Evolutionary conservation across 2,329 filamentous ascomycete species (phyloP).

Genomic region (Pseudogymnoascus sp.): DNA sequence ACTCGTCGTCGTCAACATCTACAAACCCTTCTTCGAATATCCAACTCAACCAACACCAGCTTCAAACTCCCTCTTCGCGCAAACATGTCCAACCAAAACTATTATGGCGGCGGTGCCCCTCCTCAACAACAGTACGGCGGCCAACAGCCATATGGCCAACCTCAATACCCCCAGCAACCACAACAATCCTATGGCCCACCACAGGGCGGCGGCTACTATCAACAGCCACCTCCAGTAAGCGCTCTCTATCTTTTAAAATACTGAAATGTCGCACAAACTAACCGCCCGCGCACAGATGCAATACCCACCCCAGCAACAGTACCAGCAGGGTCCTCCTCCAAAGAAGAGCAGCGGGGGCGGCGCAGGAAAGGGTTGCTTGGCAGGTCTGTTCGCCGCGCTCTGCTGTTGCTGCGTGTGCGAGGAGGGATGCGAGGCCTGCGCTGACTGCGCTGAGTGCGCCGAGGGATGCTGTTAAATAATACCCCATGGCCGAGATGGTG

Average conservation of each 20-base stretch:
- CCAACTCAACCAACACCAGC: not conserved
- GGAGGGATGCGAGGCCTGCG: conserved; percentile 45
- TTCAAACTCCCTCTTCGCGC: too few species aligned
- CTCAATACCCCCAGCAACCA: conserved; percentile 18
- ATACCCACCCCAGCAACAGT: conserved; percentile 38
- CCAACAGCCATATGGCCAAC: conserved; percentile 16
- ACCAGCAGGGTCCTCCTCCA: conserved; percentile 39
- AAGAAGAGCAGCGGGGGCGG: conserved; percentile 31
- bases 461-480: conserved; percentile 25
- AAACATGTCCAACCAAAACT: conserved; percentile 24
- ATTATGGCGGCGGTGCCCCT: conserved; percentile 35
- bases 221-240: conserved; percentile 16
- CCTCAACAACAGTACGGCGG: conserved; percentile 26
- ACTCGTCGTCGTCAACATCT: not conserved
- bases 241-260: not conserved
- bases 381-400: conserved; percentile 40
- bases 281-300: conserved; percentile 34
- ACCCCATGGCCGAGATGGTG: not conserved
- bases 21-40: not conserved
- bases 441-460: conserved; percentile 34
- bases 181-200: conserved; percentile 15
- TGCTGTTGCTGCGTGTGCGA: conserved; percentile 48
- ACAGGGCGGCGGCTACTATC: conserved; percentile 16
- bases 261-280: not conserved
- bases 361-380: conserved; percentile 37